Evolutionary conservation across 2,329 filamentous ascomycete genomes (phyloP), one percentile per base, ranked within the genome.

Genomic region (Coniochaeta sp.): DNA sequence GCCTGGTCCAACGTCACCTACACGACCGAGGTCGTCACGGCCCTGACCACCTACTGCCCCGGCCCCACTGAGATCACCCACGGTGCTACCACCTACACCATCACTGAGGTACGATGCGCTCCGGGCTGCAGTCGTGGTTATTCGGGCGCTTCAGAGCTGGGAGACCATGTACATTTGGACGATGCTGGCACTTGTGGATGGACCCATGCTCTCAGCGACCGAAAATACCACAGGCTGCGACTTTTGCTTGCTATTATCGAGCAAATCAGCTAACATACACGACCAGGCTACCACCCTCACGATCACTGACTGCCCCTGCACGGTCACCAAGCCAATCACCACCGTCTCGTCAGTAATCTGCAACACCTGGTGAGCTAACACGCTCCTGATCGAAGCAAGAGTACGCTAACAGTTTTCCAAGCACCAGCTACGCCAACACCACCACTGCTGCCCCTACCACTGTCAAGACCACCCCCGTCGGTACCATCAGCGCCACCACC

Each of bases 221-320:
- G 47, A 52, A 17, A 5, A 9, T n/a, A 52, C 24, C 47, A 52
- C 12, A 16, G 17, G 16, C 52, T 34, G 26, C 52, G 26, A 34
- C 34, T 28, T 28, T 19, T 19, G 6, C 28, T 14, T 31, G 3
- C 9, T n/a, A n/a, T 16, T 11, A 55, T 14, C 8, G 24, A 62
- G 36, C 34, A n/a, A 14, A 6, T 19, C 52, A 33, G 56, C 64
- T 67, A 63, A 66, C 64, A 24, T 6, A 17, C 6, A 28, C 14
- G 14, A 57, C 19, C 58, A 85, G 82, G 76, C 87, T 72, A 87
- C 85, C 73, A 87, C 85, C 73, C 75, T 89, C 74, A 89, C 87
- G 78, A 83, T 89, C 80, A 84, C 84, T 68, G 79, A 88, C 81
- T 89, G 87, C 82, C 83, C 86, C 68, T 89, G 86, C 86, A 90